Evolutionary conservation across 148 eudicot species (phyloP), one percentile per base, ranked within the genome.

Genomic region (Heliosperma pusillum): DNA sequence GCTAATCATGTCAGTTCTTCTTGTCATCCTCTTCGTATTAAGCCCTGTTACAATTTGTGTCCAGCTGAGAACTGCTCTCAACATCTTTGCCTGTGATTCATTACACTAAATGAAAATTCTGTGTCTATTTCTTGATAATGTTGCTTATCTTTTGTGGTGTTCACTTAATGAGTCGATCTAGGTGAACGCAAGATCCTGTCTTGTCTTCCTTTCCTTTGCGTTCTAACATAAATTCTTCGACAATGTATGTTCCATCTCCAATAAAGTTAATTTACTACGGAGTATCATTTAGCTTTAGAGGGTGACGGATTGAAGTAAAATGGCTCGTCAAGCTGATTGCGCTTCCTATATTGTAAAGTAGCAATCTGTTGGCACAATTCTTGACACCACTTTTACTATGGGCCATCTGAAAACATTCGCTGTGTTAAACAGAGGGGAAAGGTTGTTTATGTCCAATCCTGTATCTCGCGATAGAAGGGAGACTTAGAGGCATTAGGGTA

Each of bases 1-100:
- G 78, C 89, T 68, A 91, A 93, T 82, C 70, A 85, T 71, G 97
- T 93, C 64, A 80, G 91, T 72, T 45, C 59, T 55, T 75, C 68
- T 47, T 77, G 70, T 68, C 71, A 45, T 62, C 55, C 76, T 44
- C 20, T 47, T 25, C 60, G 71, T 44, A 24, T 64, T 36, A 44
- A 10, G 62, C n/a, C 67, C 53, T 66, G 55, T 73, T 36, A 55
- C 59, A 26, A 52, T 7, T 63, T 61, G 20, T 67, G 58, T 71
- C 56, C 58, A 44, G 63, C 57, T n/a, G 63, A 36, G 44, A 79
- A 25, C 72, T 56, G 25, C 22, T 47, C 29, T 66, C 19, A 33
- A 26, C 21, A 26, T 74, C n/a, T 11, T 74, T 40, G 69, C 21
- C 26, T 26, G 50, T 44, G 69, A 12, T 53, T 25, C 44, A 3